Base-by-base conservation (phyloP, 2,329 filamentous ascomycete genomes). In the Aspergillus fumigatus region DNA sequence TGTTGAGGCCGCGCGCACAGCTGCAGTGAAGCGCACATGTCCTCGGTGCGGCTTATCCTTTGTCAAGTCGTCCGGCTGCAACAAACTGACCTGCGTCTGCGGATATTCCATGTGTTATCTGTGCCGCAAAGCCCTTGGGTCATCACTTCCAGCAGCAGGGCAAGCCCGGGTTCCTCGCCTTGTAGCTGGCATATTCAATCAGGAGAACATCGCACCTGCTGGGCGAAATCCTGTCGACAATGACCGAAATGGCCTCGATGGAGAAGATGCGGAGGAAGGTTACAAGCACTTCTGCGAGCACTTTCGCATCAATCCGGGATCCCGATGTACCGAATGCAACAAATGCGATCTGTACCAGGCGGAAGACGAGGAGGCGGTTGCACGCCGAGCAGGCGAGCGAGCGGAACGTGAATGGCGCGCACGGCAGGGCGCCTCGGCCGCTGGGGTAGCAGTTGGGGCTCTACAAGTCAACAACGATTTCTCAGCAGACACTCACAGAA, bases 81-180 rank as follows among this genome's bases (percentile, higher is more conserved):
- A 99, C 79, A 97, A 97, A 77, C 82, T 99, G 43, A 93, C 91
- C 5, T 97, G 94, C 70, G 87, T 92, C 17, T 99, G 94, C 74
- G 94, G 94, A 8, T 97, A 97, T 76, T 88, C 89, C 65, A 97
- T 97, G 93, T 99, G 94, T 73, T 99, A 99, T 69, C 85, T 97
- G 49, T 99, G 94, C 73, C 89, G 94, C 43, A 88, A 88, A 64
- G 87, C 90, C 21, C 67, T 78, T 1, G 71, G 70, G 1, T 62
- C 70, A 45, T 67, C 64, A 1, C 27, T 67, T 8, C 63, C 59
- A 45, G 26, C 41, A n/a, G 38, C 55, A 6, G 40, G 54, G 50
- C 53, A 55, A 25, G 49, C 52, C 32, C 35, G 59, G 25, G 51
- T 50, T 6, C 60, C 50, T 5, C 62, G 56, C 4, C 32, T 35